Evolutionary conservation across 139 green algal genomes (phyloP), one percentile per base, ranked within the genome.

Genomic region (Zygnema cylindricum): DNA sequence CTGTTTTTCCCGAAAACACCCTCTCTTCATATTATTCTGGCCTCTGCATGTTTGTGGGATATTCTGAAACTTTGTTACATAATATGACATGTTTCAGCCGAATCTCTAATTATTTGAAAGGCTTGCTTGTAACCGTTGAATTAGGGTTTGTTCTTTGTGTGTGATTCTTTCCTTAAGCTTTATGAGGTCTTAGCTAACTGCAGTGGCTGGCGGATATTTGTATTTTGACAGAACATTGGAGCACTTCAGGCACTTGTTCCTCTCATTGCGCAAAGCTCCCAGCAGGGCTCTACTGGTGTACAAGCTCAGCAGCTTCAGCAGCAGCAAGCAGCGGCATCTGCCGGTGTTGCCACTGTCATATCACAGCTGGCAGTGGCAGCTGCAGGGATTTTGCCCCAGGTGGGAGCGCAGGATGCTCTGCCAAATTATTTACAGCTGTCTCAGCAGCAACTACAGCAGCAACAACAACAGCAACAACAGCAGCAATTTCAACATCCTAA

Each of bases 151-250:
- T n/a, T 77, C 16, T 3, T 22, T 71, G 69, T 84, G 69, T 3
- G 69, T 16, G 69, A 30, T 77, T 69, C 77, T 84, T 30, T 30
- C 77, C 35, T 3, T 3, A 69, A 76, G 11, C 3, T 84, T 43
- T 84, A n/a, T 30, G 22, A 76, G n/a, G 33, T 3, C 77, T 84
- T n/a, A 21, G 23, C 23, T 73, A 49, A 21, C 73, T 81, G 22
- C 73, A 73, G 73, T 21, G 21, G 21, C 23, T 21, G 73, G 42
- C 73, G 21, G n/a, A 36, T 85, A n/a, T n/a, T n/a, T n/a, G n/a
- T n/a, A n/a, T n/a, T n/a, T n/a, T n/a, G n/a, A 32, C 57, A 88
- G 85, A 89, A 89, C 41, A 89, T 89, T 73, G 76, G 73, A 35
- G 75, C 85, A 16, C 41, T 89, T 25, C 85, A 89, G 55, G 78